Evolutionary conservation across 345 rosid species (phyloP).

Genomic region (Firmiana major): DNA sequence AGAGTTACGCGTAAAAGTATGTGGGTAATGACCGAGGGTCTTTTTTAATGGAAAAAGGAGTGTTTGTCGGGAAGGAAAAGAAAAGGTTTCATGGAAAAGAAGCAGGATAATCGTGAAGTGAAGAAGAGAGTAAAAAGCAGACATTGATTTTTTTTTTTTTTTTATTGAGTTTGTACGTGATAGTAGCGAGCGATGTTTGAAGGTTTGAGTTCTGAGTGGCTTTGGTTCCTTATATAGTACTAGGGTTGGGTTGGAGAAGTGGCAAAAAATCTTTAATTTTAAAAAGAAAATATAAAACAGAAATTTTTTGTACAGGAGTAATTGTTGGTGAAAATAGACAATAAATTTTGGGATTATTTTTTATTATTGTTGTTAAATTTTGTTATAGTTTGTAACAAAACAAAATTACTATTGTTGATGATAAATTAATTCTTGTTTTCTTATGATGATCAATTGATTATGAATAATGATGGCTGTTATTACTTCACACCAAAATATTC

Average conservation of each 20-base stretch:
- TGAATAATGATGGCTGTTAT: too few relatives aligned
- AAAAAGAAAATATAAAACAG: too few relatives aligned
- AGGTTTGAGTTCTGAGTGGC: background rate
- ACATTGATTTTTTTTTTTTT: constrained; percentile 10
- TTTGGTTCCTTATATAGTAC: background rate
- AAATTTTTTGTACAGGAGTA: too few relatives aligned
- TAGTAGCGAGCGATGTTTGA: background rate
- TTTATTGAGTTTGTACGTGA: background rate
- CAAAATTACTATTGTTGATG: too few relatives aligned
- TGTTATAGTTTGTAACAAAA: too few relatives aligned
- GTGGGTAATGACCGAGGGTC: background rate
- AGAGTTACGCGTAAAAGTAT: background rate
- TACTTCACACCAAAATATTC: too few relatives aligned
- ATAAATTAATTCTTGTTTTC: too few relatives aligned
- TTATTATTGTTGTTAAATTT: too few relatives aligned
- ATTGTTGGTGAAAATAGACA: too few relatives aligned
- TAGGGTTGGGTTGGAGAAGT: constrained; percentile 1
- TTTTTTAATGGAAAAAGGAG: constrained; percentile 48
- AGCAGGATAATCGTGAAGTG: constrained; percentile 26
- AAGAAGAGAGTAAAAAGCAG: constrained; percentile 15
- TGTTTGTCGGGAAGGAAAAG: constrained; percentile 33
- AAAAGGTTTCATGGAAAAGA: constrained; percentile 24
- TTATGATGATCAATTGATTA: too few relatives aligned
- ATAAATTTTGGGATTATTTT: too few relatives aligned
- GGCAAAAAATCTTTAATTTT: background rate